Evolutionary conservation across 1,284 basidiomycete species (phyloP), one percentile per base, ranked within the genome.

Genomic region (Cystobasidium pallidum): DNA sequence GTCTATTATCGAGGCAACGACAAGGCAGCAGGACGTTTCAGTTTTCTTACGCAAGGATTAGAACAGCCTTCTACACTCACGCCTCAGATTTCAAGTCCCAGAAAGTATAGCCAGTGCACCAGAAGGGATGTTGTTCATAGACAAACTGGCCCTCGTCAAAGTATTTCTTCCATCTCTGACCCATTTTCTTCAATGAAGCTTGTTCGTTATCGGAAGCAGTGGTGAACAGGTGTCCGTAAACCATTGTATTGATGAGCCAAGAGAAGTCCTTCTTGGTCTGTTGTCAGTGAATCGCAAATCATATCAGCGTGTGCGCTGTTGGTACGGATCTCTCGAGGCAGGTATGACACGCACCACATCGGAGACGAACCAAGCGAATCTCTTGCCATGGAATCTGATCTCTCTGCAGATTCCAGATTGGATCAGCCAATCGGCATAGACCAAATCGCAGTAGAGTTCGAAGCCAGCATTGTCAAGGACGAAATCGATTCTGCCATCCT

Each of bases 151-250:
- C 92, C 80, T 95, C 89, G 79, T 87, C 89, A 82, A 93, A 93
- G 81, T 97, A 99, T 86, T 91, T 86, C 87, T 97, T 96, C 94
- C 94, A 98, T 63, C 95, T 87, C 75, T 85, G 81, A 61, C 93
- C 95, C 72, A 98, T 86, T 68, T 87, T 85, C 70, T 89, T 86
- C 66, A 98, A 84, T 55, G 91, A 90, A 77, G 91, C 90, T 71
- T 91, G 82, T 81, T 98, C 92, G 52, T 85, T 85, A 52, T 94
- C 91, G 17, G 85, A 84, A 15, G 88, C 89, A 66, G 89, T 88
- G 3, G 89, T 87, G 86, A 96, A 95, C 64, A 95, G 85, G 77
- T 92, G 88, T 7, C 94, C 90, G 80, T 93, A 91, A 57, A 89
- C 77, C 80, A 81, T 81, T 54, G 75, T 74, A 78, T 83, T 82